Base-by-base conservation (phyloP, 2,329 filamentous ascomycete genomes). In the Incumbomyces delicatus region DNA sequence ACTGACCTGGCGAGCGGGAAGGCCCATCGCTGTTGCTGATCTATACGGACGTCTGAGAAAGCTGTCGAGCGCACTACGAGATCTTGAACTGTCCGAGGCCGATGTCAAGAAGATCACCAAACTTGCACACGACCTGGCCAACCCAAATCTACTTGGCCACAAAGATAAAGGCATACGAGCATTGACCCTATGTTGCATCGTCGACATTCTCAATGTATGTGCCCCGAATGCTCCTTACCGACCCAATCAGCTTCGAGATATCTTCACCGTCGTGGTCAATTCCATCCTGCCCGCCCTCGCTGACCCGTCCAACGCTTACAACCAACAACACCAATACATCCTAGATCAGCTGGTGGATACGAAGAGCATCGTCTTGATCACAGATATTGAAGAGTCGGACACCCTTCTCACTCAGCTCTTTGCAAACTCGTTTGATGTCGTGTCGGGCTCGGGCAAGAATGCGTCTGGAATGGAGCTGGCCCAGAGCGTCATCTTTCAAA, bases 211-310 rank as follows among this genome's bases (percentile, higher is more conserved):
- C 62, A 83, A 86, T 58, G 76, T 98, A 48, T 95, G 87, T 67
- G 92, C 92, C 22, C 92, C 92, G 0, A 83, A 96, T 73, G 92
- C 92, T 62, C 92, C 92, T 14, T 96, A 94, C 66, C 94, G 87
- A 18, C 80, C 79, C 34, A 80, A 85, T 50, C 89, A 96, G 69
- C 75, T 96, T 53, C 95, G 94, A 87, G 88, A 94, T 67, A 90
- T 96, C 62, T 98, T 96, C 70, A 83, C 81, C 22, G 78, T 95
- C 51, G 87, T 95, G 62, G 79, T 95, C 57, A 82, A 80, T 48
- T 81, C 82, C 41, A 84, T 94, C 54, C 75, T 96, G 38, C 88
- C 89, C 39, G 81, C 87, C 38, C 78, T 96, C 20, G 83, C 87
- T 59, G 83, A 95, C 59, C 87, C 89, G 11, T 82, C 82, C 33